A percentile compares a stretch with the other conserved stretches of the same genome.
Evolutionary conservation across 768 basidiomycete species (phyloP).

Genomic region (Holtermanniella nyarrowii): DNA sequence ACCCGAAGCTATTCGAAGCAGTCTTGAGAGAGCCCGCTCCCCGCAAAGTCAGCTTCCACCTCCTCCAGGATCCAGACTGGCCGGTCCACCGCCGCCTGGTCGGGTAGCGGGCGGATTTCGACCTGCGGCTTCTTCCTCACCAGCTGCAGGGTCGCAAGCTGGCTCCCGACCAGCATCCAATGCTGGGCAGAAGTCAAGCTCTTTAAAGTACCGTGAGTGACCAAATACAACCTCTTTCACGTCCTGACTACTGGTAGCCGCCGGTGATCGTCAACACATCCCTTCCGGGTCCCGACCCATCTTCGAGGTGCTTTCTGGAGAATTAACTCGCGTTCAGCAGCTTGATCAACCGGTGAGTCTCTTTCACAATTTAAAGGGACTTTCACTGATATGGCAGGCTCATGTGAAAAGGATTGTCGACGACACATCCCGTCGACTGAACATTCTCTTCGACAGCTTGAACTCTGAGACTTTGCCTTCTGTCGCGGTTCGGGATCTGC

Average conservation of each 20-base stretch:
- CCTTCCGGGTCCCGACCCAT: slow-evolving; percentile 58
- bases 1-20: background rate
- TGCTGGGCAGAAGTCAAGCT: no score
- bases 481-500: slow-evolving; percentile 59
- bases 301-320: slow-evolving; percentile 55
- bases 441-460: slow-evolving; percentile 76
- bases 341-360: slow-evolving; percentile 58
- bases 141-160: no score
- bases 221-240: no score
- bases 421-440: slow-evolving; percentile 76
- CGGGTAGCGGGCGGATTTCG: no score
- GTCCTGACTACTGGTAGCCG: slow-evolving; percentile 48
- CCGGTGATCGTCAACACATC: slow-evolving; percentile 87
- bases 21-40: slow-evolving; percentile 4
- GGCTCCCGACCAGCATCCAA: no score
- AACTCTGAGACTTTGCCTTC: slow-evolving; percentile 76
- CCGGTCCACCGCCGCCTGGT: slow-evolving; percentile 43
- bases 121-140: no score
- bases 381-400: no score
- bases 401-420: slow-evolving; percentile 75
- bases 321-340: slow-evolving; percentile 60
- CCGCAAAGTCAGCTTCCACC: slow-evolving; percentile 15
- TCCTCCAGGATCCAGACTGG: slow-evolving; percentile 31
- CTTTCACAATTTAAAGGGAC: no score
- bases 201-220: no score